phyloP scores from a whole-genome alignment of 441 rosid genomes.

The Pelargonium australe region DNA sequence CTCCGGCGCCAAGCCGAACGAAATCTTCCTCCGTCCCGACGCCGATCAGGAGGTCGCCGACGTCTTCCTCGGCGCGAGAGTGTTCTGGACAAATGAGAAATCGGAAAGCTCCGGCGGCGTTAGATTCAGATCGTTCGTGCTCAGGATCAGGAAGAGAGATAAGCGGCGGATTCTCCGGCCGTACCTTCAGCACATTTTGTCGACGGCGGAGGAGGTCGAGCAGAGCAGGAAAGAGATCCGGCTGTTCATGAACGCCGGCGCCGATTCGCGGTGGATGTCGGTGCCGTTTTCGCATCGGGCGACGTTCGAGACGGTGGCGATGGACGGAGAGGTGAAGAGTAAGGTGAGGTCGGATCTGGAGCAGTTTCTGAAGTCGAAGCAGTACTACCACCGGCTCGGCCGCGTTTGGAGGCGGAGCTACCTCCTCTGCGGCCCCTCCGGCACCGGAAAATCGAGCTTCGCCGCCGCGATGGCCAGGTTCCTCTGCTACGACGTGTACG shows the following conservation, averaged over 20 bases:
- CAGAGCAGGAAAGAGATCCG: constrained; percentile 25
- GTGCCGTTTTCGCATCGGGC: constrained; percentile 34
- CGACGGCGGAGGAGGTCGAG: constrained; percentile 25
- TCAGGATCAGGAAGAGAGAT: constrained; percentile 33
- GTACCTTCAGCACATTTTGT: constrained; percentile 36
- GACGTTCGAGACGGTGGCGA: constrained; percentile 33
- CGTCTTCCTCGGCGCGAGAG: constrained; percentile 31
- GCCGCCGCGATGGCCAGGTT: constrained; percentile 35
- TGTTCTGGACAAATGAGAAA: constrained; percentile 27
- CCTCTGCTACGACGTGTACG: constrained; percentile 6
- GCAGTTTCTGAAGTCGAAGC: constrained; percentile 33
- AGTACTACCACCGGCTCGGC: constrained; percentile 33
- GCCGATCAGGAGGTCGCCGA: constrained; percentile 23
- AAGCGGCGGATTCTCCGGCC: constrained; percentile 36
- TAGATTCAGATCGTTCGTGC: constrained; percentile 15
- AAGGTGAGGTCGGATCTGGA: constrained; percentile 38
- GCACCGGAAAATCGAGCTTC: constrained; percentile 40
- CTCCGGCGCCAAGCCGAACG: constrained; percentile 32
- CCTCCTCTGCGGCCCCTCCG: constrained; percentile 35
- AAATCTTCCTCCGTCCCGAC: constrained; percentile 27
- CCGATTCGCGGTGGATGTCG: constrained; percentile 28
- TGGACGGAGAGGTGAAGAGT: constrained; percentile 32
- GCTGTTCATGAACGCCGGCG: constrained; percentile 23
- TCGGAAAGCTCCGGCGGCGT: not conserved
- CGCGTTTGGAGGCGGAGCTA: constrained; percentile 44